Conservation (phyloP, 2,329 filamentous ascomycete genomes). For the Apiospora rasikravindrae region DNA sequence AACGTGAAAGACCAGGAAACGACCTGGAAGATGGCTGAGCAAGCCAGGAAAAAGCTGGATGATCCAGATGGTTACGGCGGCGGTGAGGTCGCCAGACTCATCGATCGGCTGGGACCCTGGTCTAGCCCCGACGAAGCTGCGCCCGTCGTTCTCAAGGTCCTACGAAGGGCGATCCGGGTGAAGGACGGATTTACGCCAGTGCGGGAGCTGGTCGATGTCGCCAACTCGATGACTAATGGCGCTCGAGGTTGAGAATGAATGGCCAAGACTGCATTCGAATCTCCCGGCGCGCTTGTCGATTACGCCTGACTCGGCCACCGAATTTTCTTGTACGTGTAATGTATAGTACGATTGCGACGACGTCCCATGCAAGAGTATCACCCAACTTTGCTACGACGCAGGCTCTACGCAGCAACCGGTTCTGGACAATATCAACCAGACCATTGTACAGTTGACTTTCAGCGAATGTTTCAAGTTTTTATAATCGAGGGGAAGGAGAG, state of each 20-base stretch:
- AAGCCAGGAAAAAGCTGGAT: constrained; percentile 33
- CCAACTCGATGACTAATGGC: constrained; percentile 30
- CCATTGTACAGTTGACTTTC: constrained; percentile 12
- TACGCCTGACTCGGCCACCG: not conserved
- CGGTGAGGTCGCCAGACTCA: constrained; percentile 37
- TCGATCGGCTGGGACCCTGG: constrained; percentile 41
- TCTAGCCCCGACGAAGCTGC: constrained; percentile 36
- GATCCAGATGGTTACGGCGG: constrained; percentile 33
- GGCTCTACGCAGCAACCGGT: not conserved
- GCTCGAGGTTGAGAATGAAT: constrained; percentile 13
- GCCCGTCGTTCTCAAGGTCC: constrained; percentile 35
- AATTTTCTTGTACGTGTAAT: not conserved
- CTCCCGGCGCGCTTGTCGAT: not conserved
- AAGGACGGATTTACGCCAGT: constrained; percentile 36
- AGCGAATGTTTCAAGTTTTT: constrained; percentile 4
- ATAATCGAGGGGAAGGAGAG: not conserved
- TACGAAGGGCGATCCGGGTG: constrained; percentile 34
- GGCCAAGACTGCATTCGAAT: not conserved
- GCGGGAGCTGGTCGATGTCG: constrained; percentile 33
- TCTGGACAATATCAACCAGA: not conserved
- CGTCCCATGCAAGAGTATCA: not conserved
- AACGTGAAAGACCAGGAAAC: constrained; percentile 36
- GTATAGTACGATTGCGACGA: constrained; percentile 15
- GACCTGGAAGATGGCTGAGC: constrained; percentile 35
- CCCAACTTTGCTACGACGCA: not conserved